phyloP scores from a whole-genome alignment of 2,329 filamentous ascomycete species.

The Fusarium sp. region DNA sequence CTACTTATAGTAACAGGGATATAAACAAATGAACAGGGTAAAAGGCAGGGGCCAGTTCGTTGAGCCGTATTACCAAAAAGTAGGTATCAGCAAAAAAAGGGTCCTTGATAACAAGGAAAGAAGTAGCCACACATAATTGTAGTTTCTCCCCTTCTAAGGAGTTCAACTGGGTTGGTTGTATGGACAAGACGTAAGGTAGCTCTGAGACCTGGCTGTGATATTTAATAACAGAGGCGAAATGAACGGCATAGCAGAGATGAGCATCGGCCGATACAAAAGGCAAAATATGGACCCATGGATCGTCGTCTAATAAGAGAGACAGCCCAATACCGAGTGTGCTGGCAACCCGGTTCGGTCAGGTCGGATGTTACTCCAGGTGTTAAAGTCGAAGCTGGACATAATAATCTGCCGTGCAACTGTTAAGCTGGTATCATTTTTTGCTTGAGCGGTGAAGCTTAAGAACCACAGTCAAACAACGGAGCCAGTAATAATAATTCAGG shows the following conservation, averaged over 20 bases:
- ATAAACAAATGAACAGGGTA: conserved; percentile 26
- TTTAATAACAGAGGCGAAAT: conserved; percentile 32
- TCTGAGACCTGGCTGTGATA: conserved; percentile 6
- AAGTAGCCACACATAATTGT: not conserved
- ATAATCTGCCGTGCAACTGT: conserved; percentile 17
- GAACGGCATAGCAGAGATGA: conserved; percentile 34
- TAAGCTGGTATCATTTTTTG: conserved; percentile 19
- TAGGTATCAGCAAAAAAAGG: not conserved
- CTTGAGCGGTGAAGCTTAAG: conserved; percentile 43
- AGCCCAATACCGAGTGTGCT: conserved; percentile 20
- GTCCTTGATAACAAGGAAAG: conserved; percentile 2
- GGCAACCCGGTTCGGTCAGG: conserved; percentile 7
- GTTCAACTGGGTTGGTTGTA: not conserved
- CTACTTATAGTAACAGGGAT: conserved; percentile 28
- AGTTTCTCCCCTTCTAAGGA: not conserved
- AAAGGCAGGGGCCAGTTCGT: conserved; percentile 14
- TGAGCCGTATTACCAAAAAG: not conserved
- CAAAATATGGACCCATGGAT: conserved; percentile 47
- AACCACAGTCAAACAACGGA: conserved; percentile 28
- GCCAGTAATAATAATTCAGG: not conserved
- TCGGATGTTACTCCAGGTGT: not conserved
- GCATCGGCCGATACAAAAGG: conserved; percentile 39
- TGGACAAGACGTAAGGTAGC: not conserved
- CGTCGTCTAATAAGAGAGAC: conserved; percentile 36
- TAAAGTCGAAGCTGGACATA: conserved; percentile 9